These are phyloP conservation scores for Eucalyptus erythrocorys DNA, from an alignment of 345 rosid genomes.

Conservation along the genomic window DNA sequence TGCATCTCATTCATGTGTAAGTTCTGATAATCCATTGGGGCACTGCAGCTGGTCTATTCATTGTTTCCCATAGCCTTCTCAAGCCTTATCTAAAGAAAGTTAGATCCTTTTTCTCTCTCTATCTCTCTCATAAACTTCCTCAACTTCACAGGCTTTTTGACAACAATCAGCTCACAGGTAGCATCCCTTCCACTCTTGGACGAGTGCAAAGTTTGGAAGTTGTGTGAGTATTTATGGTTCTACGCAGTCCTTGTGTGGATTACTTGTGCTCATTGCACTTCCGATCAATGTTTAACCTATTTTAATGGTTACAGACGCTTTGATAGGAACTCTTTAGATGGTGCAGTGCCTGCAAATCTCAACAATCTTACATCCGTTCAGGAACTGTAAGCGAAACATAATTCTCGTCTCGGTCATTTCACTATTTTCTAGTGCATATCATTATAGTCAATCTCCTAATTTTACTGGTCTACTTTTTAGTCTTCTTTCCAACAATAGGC, in stretches of 20 bases:
- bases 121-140: not conserved
- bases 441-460: not conserved
- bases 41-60: not conserved
- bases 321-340: conserved; percentile 47
- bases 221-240: conserved; percentile 43
- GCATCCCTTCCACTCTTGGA: conserved; percentile 52
- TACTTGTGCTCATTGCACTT: not conserved
- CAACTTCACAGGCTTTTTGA: conserved; percentile 58
- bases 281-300: not conserved
- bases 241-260: not conserved
- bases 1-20: conserved; percentile 76
- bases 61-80: not conserved
- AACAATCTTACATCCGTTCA: conserved; percentile 34
- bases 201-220: conserved; percentile 39
- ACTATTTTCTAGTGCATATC: not conserved
- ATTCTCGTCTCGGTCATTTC: not conserved
- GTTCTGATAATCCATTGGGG: not conserved
- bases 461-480: conserved; percentile 13
- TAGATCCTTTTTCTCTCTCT: not conserved
- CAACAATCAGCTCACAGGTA: conserved; percentile 45
- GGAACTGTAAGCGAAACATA: conserved; percentile 45
- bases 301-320: conserved; percentile 22
- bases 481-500: conserved; percentile 53
- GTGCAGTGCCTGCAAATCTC: conserved; percentile 41
- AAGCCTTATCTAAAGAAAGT: not conserved